Evolutionary conservation across 257 asterid genomes (phyloP).

Genomic region (Leptodermis oblonga): DNA sequence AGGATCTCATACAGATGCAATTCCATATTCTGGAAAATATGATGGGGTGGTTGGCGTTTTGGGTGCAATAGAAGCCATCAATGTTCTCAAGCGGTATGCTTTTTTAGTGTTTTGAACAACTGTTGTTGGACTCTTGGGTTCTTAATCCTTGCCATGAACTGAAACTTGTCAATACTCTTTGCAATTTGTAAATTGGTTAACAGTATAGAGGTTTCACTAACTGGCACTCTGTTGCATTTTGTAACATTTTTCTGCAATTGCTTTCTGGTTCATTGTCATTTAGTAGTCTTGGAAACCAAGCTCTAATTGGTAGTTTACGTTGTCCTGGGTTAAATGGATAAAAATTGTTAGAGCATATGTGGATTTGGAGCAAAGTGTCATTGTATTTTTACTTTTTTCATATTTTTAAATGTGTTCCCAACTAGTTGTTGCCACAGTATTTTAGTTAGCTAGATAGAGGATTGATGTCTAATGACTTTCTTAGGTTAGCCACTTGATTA

Average conservation of each 20-base stretch:
- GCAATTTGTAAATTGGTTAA: neutral
- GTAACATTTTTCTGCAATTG: neutral
- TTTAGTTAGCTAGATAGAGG: neutral
- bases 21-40: slow-evolving; percentile 92
- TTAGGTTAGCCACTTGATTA: neutral
- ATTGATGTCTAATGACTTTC: neutral
- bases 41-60: slow-evolving; percentile 95
- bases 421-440: neutral
- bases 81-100: slow-evolving; percentile 67
- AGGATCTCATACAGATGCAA: slow-evolving; percentile 93
- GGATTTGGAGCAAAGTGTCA: neutral
- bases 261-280: no score
- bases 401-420: neutral
- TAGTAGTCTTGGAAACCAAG: no score
- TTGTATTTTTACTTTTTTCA: neutral
- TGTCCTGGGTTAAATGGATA: neutral
- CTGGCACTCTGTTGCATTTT: neutral
- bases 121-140: neutral
- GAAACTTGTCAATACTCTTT: neutral
- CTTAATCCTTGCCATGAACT: neutral
- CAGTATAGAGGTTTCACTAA: neutral
- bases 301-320: neutral
- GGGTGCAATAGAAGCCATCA: slow-evolving; percentile 97
- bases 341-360: neutral
- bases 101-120: neutral